A percentile compares a stretch with the other conserved stretches of the same genome.
Evolutionary conservation across 2,329 filamentous ascomycete genomes (phyloP).

Genomic region (Fusarium sp.): DNA sequence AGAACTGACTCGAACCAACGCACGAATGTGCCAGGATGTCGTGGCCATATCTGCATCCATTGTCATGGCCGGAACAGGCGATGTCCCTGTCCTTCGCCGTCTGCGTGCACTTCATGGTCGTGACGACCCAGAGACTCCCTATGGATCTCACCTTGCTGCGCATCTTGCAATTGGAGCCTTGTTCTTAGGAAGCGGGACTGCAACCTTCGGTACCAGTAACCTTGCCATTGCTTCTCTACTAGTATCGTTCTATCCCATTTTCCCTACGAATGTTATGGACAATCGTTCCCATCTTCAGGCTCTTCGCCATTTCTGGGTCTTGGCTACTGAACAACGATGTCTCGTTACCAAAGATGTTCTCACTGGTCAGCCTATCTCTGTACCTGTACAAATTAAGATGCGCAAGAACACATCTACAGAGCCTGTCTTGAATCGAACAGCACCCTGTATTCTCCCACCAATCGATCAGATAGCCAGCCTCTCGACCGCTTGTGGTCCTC

Average conservation of each 20-base stretch:
- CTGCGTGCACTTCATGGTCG: conserved; percentile 90
- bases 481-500: conserved; percentile 69
- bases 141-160: conserved; percentile 92
- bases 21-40: conserved; percentile 91
- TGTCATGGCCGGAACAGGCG: conserved; percentile 96
- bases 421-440: conserved; percentile 58
- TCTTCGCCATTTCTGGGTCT: conserved; percentile 96
- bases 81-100: conserved; percentile 85
- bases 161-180: conserved; percentile 92
- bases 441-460: conserved; percentile 73
- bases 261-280: conserved; percentile 89
- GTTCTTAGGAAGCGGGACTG: conserved; percentile 92
- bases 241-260: conserved; percentile 93
- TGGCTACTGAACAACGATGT: conserved; percentile 90
- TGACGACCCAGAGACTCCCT: conserved; percentile 84
- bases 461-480: conserved; percentile 72
- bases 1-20: conserved; percentile 83
- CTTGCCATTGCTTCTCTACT: conserved; percentile 87
- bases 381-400: conserved; percentile 76
- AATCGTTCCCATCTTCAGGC: conserved; percentile 96
- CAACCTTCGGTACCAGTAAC: conserved; percentile 90
- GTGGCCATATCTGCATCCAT: conserved; percentile 84
- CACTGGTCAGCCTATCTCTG: conserved; percentile 80
- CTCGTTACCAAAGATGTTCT: conserved; percentile 89
- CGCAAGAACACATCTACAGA: conserved; percentile 57